phyloP scores from a whole-genome alignment of 495 filamentous ascomycete species.

The Aspergillus kassunensis region DNA sequence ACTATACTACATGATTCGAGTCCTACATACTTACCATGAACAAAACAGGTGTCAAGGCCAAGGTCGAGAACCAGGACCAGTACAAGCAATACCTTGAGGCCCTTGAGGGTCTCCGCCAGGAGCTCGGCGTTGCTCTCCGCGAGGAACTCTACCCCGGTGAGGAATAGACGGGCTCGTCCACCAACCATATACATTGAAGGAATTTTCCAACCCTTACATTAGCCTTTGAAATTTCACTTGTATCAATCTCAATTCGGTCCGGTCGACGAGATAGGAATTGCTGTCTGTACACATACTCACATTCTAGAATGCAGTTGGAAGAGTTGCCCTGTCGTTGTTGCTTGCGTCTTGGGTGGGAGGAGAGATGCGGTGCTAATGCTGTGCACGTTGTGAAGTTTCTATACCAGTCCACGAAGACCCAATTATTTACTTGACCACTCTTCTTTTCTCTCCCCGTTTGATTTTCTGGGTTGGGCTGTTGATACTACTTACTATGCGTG shows the following conservation, averaged over 20 bases:
- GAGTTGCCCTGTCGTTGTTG: constrained; percentile 14
- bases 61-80: constrained; percentile 96
- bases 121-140: constrained; percentile 86
- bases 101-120: constrained; percentile 87
- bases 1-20: not conserved
- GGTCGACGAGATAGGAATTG: constrained; percentile 39
- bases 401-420: constrained; percentile 25
- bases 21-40: constrained; percentile 10
- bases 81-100: constrained; percentile 96
- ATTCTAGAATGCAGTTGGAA: constrained; percentile 41
- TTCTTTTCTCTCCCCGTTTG: constrained; percentile 6
- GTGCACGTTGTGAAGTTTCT: constrained; percentile 26
- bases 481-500: too few relatives aligned
- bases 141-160: constrained; percentile 91
- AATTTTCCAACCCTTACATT: not conserved
- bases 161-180: constrained; percentile 40
- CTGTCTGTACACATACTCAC: constrained; percentile 51
- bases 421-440: constrained; percentile 4
- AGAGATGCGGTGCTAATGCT: too few relatives aligned
- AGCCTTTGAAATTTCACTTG: not conserved
- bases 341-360: constrained; percentile 3
- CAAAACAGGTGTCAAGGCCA: constrained; percentile 91
- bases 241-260: constrained; percentile 8
- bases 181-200: not conserved
- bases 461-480: too few relatives aligned